These are phyloP conservation scores for Falciphora oryzae DNA, from an alignment of 2,329 filamentous ascomycete genomes.

Conservation along the genomic window DNA sequence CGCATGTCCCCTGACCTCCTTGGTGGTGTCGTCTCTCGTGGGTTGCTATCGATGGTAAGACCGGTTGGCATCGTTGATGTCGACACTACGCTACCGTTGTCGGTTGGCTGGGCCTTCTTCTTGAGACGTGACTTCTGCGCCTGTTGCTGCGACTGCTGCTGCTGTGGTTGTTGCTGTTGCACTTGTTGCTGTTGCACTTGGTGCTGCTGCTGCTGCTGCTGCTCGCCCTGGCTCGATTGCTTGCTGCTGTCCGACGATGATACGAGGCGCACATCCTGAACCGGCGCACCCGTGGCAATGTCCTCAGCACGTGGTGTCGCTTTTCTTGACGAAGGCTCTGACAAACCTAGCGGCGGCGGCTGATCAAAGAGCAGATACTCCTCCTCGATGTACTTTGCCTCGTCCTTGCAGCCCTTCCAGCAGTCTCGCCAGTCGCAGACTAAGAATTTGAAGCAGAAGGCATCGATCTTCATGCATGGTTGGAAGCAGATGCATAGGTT, in stretches of 20 bases:
- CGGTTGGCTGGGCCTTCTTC: constrained; percentile 29
- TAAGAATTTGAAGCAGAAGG: constrained; percentile 90
- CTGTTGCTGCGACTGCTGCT: constrained; percentile 34
- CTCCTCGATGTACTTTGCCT: constrained; percentile 70
- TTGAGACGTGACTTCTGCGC: constrained; percentile 31
- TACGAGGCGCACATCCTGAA: constrained; percentile 47
- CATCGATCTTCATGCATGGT: constrained; percentile 93
- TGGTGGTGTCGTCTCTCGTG: constrained; percentile 27
- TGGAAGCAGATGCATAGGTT: constrained; percentile 97
- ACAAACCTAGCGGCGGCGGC: constrained; percentile 47
- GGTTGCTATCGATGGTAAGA: constrained; percentile 38
- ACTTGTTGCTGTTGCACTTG: constrained; percentile 17
- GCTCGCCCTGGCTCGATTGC: constrained; percentile 28
- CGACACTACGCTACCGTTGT: constrained; percentile 30
- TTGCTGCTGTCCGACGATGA: constrained; percentile 64
- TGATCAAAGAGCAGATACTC: constrained; percentile 58
- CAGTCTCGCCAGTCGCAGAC: constrained; percentile 95
- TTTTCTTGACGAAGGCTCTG: constrained; percentile 3
- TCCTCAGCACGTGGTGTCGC: constrained; percentile 2
- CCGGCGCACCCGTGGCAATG: neutral
- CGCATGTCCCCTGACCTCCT: constrained; percentile 38
- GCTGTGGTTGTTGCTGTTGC: constrained; percentile 25
- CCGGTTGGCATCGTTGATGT: constrained; percentile 39
- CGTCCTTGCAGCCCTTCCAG: constrained; percentile 93
- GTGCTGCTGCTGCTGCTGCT: constrained; percentile 8